Percentiles rank a stretch among this genome's conserved stretches.
Evolutionary conservation across 192 early-diverging fungal species (phyloP).

Genomic region (Umbelopsis sp.): DNA sequence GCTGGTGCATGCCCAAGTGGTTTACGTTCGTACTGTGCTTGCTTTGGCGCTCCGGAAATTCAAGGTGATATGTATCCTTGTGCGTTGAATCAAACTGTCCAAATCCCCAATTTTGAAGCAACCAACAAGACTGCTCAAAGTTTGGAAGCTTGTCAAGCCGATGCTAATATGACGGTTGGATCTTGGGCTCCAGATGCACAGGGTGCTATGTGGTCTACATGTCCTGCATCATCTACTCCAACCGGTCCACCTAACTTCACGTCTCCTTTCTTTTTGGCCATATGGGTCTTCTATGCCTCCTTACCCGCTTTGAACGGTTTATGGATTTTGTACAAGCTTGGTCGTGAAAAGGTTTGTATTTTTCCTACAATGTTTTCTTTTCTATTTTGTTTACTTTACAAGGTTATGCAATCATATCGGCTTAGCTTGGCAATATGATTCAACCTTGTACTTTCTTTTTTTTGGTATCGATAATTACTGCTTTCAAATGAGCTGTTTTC

Average conservation of each 20-base stretch:
- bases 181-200: slow-evolving; percentile 13
- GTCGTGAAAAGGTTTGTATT: slow-evolving; percentile 19
- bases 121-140: slow-evolving; percentile 27
- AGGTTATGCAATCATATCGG: too few species aligned
- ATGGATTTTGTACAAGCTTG: slow-evolving; percentile 34
- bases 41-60: slow-evolving; percentile 32
- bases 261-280: slow-evolving; percentile 36
- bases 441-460: too few species aligned
- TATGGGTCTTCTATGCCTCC: slow-evolving; percentile 26
- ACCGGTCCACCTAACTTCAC: slow-evolving; percentile 22
- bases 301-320: slow-evolving; percentile 20
- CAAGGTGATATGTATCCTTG: slow-evolving; percentile 27
- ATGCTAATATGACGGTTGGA: slow-evolving; percentile 2
- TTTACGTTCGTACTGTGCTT: slow-evolving; percentile 32
- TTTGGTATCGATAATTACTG: too few species aligned
- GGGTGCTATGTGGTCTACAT: slow-evolving; percentile 30
- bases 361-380: neutral
- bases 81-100: neutral
- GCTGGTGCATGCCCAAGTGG: slow-evolving; percentile 31
- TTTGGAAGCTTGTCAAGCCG: slow-evolving; percentile 14
- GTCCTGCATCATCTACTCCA: slow-evolving; percentile 25
- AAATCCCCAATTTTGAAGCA: slow-evolving; percentile 30
- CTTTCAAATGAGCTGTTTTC: neutral
- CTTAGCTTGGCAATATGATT: too few species aligned
- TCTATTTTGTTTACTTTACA: neutral